Percentiles rank a stretch among this genome's conserved stretches.
Evolutionary conservation across 75 land plant genomes (phyloP).

Genomic region (Sequoia sempervirens): DNA sequence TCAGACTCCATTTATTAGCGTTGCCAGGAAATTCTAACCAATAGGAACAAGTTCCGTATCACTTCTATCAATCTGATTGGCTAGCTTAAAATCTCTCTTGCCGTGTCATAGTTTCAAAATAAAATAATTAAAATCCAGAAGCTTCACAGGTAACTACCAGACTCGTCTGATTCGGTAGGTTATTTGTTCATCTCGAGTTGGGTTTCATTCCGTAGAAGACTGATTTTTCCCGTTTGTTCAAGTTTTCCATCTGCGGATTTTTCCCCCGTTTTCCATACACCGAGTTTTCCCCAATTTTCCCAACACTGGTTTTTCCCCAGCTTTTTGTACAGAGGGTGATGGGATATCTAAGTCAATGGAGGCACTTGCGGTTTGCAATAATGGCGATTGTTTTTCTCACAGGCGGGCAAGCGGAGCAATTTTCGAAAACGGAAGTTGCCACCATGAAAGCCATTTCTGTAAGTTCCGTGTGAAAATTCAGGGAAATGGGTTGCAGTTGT

Average conservation of each 20-base stretch:
- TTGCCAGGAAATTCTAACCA: background rate
- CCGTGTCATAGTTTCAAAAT: background rate
- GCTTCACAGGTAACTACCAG: background rate
- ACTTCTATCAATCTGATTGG: background rate
- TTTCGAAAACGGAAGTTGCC: conserved; percentile 15
- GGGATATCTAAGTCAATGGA: background rate
- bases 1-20: background rate
- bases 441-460: conserved; percentile 52
- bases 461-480: conserved; percentile 7
- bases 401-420: background rate
- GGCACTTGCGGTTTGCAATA: background rate
- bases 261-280: too few relatives aligned
- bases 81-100: background rate
- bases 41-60: background rate
- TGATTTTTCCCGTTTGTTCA: too few relatives aligned
- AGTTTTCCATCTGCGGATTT: too few relatives aligned
- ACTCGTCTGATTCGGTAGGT: background rate
- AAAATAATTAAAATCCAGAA: background rate
- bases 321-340: background rate
- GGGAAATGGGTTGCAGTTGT: too few relatives aligned
- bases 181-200: background rate
- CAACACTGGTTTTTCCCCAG: background rate
- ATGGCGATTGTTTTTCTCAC: background rate
- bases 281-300: too few relatives aligned
- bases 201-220: too few relatives aligned